These are phyloP conservation scores for Fusarium setosum DNA, from an alignment of 2,329 filamentous ascomycete species.

Conservation along the genomic window DNA sequence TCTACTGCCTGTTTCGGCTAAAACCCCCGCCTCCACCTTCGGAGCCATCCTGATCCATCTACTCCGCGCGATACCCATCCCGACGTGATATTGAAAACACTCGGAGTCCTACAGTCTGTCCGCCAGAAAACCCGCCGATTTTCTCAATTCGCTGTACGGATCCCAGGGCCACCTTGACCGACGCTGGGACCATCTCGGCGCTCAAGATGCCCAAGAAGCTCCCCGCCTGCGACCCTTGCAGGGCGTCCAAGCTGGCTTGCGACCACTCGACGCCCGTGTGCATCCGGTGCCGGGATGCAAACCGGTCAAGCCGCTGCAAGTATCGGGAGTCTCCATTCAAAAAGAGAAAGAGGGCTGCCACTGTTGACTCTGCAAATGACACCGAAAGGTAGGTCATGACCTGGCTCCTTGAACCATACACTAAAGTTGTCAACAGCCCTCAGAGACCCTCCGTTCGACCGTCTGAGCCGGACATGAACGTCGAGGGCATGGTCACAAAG, in stretches of 20 bases:
- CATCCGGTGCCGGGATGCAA: constrained; percentile 34
- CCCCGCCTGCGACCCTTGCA: constrained; percentile 44
- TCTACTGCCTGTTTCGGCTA: too few relatives aligned
- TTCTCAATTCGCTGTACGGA: too few relatives aligned
- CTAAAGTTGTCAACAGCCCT: too few relatives aligned
- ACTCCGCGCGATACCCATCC: too few relatives aligned
- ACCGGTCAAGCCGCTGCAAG: neutral
- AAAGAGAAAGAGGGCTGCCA: neutral
- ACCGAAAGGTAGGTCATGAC: neutral
- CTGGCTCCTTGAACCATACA: too few relatives aligned
- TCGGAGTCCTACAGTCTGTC: too few relatives aligned
- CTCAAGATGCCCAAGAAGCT: neutral
- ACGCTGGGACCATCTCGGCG: too few relatives aligned
- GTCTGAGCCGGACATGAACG: neutral
- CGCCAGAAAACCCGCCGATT: too few relatives aligned
- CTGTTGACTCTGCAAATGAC: neutral
- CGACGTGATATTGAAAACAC: too few relatives aligned
- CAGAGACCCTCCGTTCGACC: neutral
- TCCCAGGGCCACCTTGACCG: too few relatives aligned
- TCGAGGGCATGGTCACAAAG: neutral
- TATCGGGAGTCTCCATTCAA: constrained; percentile 20
- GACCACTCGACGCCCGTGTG: constrained; percentile 43
- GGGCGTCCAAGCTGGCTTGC: constrained; percentile 41
- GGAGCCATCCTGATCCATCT: too few relatives aligned
- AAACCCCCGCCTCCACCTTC: too few relatives aligned